A percentile compares a stretch with the other conserved stretches of the same genome.
phyloP scores from a whole-genome alignment of 257 asterid genomes.

The Marsdenia floribunda region DNA sequence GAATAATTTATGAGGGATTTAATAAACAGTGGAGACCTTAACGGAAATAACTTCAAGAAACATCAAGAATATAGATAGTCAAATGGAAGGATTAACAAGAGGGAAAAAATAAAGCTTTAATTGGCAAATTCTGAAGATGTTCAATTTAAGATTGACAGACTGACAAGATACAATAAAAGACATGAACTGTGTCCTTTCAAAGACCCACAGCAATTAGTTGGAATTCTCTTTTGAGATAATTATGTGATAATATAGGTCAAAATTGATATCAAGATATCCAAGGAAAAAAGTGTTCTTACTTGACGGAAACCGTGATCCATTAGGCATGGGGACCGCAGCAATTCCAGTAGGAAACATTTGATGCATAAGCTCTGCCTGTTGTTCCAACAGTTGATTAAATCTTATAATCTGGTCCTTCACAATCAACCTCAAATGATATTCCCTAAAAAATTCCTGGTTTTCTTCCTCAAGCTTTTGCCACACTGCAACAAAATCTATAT shows the following conservation, averaged over 20 bases:
- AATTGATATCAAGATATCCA: background rate
- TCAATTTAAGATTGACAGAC: background rate
- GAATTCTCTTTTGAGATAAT: background rate
- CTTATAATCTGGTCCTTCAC: conserved; percentile 80
- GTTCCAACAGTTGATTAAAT: conserved; percentile 77
- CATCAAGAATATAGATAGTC: background rate
- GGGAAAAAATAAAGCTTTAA: background rate
- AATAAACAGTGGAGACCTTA: background rate
- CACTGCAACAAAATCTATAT: conserved; percentile 46
- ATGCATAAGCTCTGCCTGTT: conserved; percentile 63
- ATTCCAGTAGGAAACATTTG: conserved; percentile 35
- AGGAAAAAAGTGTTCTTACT: conserved; percentile 36
- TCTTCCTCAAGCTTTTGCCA: conserved; percentile 95
- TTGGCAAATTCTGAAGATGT: background rate
- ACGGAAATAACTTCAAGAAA: background rate
- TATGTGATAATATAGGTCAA: background rate
- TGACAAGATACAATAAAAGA: background rate
- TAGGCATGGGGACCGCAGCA: conserved; percentile 39
- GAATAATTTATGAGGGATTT: background rate
- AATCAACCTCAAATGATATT: conserved; percentile 66
- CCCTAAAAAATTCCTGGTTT: conserved; percentile 76
- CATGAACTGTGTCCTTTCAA: background rate
- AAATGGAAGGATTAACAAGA: background rate
- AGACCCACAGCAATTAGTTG: background rate
- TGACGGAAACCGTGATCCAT: conserved; percentile 49